Evolutionary conservation across 2,329 filamentous ascomycete species (phyloP).

Genomic region (Aspergillus oerlinghausenensis): DNA sequence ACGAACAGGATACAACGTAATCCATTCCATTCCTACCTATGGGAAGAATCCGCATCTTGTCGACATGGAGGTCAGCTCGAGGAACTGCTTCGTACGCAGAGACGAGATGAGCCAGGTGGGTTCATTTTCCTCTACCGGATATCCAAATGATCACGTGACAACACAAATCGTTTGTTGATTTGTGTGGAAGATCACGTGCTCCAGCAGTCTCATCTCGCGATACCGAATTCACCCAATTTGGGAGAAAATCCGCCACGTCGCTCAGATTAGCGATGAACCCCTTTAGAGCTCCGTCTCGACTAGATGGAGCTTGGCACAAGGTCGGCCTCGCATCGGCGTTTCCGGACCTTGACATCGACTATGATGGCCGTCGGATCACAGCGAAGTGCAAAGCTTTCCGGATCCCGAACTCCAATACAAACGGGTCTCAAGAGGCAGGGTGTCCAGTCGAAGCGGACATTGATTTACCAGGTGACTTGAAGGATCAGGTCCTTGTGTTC

Average conservation of each 20-base stretch:
- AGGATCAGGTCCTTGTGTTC: constrained; percentile 63
- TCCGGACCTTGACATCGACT: constrained; percentile 51
- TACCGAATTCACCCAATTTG: neutral
- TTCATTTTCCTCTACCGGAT: too few species aligned
- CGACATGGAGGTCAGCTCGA: too few species aligned
- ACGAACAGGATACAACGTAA: too few species aligned
- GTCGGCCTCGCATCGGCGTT: constrained; percentile 54
- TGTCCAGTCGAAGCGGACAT: constrained; percentile 26
- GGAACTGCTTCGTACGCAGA: too few species aligned
- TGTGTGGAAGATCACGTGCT: neutral
- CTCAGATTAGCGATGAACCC: constrained; percentile 15
- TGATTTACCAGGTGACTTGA: constrained; percentile 40
- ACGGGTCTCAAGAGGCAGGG: constrained; percentile 15
- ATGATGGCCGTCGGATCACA: constrained; percentile 37
- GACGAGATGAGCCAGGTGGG: too few species aligned
- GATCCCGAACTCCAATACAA: constrained; percentile 37
- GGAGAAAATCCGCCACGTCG: neutral
- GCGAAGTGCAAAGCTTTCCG: constrained; percentile 59
- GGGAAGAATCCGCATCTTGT: too few species aligned
- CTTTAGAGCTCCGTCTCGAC: constrained; percentile 16
- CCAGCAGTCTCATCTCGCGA: neutral
- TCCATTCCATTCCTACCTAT: too few species aligned
- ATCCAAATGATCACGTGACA: too few species aligned
- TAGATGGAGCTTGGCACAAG: constrained; percentile 47
- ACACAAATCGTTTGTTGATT: too few species aligned